Conservation (phyloP, 805 yeast species). For the Barnettozyma populi region DNA sequence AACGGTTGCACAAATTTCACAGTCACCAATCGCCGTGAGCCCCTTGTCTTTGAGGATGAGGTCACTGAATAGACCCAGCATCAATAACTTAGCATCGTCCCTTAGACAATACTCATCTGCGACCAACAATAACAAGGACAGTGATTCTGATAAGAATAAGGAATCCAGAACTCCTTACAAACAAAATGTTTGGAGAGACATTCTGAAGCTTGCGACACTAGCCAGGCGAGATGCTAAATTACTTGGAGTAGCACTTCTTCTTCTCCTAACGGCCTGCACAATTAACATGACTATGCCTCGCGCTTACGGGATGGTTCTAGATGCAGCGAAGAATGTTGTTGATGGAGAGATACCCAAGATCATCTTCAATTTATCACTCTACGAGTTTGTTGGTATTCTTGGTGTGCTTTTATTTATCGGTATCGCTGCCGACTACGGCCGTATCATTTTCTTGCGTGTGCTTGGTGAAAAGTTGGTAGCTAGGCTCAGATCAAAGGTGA, state of each 20-base stretch:
- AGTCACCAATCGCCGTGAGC: neutral
- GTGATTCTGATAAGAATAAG: neutral
- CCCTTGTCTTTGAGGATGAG: neutral
- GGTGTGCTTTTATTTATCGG: slow-evolving; percentile 45
- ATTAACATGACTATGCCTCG: slow-evolving; percentile 51
- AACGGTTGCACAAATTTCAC: neutral
- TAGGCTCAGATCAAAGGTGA: slow-evolving; percentile 69
- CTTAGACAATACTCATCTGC: neutral
- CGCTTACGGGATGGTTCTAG: slow-evolving; percentile 50
- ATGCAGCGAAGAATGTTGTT: slow-evolving; percentile 37
- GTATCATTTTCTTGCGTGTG: slow-evolving; percentile 60
- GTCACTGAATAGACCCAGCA: neutral
- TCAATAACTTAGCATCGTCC: neutral
- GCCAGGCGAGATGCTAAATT: slow-evolving; percentile 42
- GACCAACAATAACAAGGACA: neutral
- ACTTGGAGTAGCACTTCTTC: slow-evolving; percentile 36
- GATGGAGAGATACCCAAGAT: slow-evolving; percentile 29
- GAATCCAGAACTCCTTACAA: neutral
- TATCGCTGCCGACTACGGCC: slow-evolving; percentile 68
- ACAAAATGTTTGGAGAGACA: slow-evolving; percentile 18
- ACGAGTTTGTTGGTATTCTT: slow-evolving; percentile 54
- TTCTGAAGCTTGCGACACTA: slow-evolving; percentile 35
- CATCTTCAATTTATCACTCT: slow-evolving; percentile 50
- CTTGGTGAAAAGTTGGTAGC: slow-evolving; percentile 88
- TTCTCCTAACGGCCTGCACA: slow-evolving; percentile 42